These are phyloP conservation scores for Afroboletus lepidellus DNA, from an alignment of 1,284 basidiomycete species.

Conservation along the genomic window DNA sequence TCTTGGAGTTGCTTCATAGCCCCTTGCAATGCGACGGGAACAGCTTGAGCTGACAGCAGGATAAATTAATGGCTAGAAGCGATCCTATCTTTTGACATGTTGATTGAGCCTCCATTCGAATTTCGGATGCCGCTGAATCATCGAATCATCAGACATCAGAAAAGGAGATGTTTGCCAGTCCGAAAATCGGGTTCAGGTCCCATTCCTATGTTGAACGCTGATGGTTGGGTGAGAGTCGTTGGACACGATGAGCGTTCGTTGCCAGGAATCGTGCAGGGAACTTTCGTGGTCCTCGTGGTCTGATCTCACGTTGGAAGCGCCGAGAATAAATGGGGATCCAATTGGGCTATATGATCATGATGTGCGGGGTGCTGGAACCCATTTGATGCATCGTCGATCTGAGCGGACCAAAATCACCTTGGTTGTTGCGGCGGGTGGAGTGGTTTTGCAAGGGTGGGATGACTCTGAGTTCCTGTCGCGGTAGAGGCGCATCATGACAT, in stretches of 20 bases:
- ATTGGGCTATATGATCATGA: too few species aligned
- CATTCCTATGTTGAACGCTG: neutral
- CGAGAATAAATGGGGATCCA: too few species aligned
- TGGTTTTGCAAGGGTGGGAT: too few species aligned
- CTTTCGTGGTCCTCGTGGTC: neutral
- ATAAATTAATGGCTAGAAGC: neutral
- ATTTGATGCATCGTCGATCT: too few species aligned
- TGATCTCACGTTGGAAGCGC: neutral
- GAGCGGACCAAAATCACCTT: too few species aligned
- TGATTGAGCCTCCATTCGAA: neutral
- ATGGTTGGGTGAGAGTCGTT: neutral
- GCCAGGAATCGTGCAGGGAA: neutral
- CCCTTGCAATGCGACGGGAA: neutral
- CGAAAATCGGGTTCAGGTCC: neutral
- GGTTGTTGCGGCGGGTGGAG: too few species aligned
- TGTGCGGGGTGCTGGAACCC: too few species aligned
- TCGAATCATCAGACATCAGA: neutral
- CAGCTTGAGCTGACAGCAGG: neutral
- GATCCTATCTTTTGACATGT: neutral
- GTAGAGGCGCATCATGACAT: neutral
- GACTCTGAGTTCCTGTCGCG: too few species aligned
- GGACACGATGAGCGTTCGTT: neutral
- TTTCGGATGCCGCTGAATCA: neutral
- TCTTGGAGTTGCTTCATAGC: neutral
- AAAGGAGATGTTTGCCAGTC: neutral